These are phyloP conservation scores for Licmophora abbreviata DNA, from an alignment of 108 stramenopile genomes.

Conservation along the genomic window DNA sequence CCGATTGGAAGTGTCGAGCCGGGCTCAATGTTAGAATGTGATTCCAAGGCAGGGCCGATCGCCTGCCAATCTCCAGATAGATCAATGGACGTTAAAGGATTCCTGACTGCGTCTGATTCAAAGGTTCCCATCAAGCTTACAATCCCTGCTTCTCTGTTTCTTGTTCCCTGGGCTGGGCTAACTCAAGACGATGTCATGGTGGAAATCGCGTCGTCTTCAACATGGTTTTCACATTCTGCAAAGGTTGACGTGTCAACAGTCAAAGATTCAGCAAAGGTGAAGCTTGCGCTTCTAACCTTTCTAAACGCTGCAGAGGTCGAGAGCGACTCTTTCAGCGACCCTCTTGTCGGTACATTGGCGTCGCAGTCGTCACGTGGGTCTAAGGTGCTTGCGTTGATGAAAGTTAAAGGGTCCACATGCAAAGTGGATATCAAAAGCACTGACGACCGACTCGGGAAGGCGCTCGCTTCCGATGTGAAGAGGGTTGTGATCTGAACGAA, in stretches of 20 bases:
- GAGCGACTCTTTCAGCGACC: constrained; percentile 11
- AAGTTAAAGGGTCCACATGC: constrained; percentile 22
- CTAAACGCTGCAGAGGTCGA: constrained; percentile 21
- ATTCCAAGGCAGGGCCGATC: constrained; percentile 25
- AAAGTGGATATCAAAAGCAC: constrained; percentile 46
- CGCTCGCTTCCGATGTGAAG: constrained; percentile 35
- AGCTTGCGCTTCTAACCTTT: constrained; percentile 15
- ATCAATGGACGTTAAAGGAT: constrained; percentile 26
- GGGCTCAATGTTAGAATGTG: constrained; percentile 13
- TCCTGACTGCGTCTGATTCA: constrained; percentile 1
- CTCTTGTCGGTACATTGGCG: constrained; percentile 28
- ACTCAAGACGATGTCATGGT: constrained; percentile 23
- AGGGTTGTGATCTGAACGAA: constrained; percentile 2
- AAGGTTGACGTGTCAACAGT: constrained; percentile 13
- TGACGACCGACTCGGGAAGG: constrained; percentile 21
- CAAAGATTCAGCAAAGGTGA: constrained; percentile 8
- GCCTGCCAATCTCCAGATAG: constrained; percentile 7
- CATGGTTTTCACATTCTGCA: constrained; percentile 20
- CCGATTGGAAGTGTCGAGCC: constrained; percentile 24
- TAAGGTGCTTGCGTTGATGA: constrained; percentile 29
- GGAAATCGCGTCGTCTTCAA: constrained; percentile 19
- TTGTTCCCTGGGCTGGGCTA: constrained; percentile 21
- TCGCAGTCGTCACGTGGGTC: constrained; percentile 17
- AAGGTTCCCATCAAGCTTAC: constrained; percentile 25
- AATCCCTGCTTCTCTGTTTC: constrained; percentile 21